Evolutionary conservation across 2,329 filamentous ascomycete genomes (phyloP).

Genomic region (Phaeophleospora eucalypticola): DNA sequence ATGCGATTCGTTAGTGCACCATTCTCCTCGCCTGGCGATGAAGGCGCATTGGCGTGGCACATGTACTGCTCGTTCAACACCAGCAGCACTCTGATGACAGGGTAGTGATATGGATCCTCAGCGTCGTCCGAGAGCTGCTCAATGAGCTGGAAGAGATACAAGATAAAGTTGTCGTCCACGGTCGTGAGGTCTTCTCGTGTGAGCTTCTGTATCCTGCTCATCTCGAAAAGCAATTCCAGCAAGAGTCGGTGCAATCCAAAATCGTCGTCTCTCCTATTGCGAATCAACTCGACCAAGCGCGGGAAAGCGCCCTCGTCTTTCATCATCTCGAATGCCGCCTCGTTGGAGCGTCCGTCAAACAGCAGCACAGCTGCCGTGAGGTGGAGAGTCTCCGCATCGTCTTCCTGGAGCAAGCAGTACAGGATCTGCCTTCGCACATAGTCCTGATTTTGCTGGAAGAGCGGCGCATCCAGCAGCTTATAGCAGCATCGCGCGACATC

Average conservation of each 20-base stretch:
- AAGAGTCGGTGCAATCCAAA: slow-evolving; percentile 72
- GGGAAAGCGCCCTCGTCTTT: slow-evolving; percentile 79
- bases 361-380: slow-evolving; percentile 79
- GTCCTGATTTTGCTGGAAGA: slow-evolving; percentile 71
- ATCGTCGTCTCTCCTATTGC: slow-evolving; percentile 59
- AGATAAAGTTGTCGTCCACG: slow-evolving; percentile 73
- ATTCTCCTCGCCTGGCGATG: slow-evolving; percentile 41
- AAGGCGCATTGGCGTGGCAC: slow-evolving; percentile 58
- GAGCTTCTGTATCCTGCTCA: slow-evolving; percentile 85
- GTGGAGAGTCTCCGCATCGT: slow-evolving; percentile 74
- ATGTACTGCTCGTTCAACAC: slow-evolving; percentile 98
- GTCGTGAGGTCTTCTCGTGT: slow-evolving; percentile 67
- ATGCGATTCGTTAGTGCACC: slow-evolving; percentile 79
- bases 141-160: slow-evolving; percentile 79
- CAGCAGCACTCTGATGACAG: slow-evolving; percentile 88
- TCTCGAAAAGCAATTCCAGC: slow-evolving; percentile 89
- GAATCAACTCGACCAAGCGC: slow-evolving; percentile 76
- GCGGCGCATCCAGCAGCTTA: slow-evolving; percentile 67
- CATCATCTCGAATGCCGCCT: slow-evolving; percentile 80
- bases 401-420: slow-evolving; percentile 82
- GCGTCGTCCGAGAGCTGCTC: slow-evolving; percentile 82
- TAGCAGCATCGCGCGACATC: slow-evolving; percentile 77
- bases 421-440: slow-evolving; percentile 93
- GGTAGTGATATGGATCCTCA: slow-evolving; percentile 92
- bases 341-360: slow-evolving; percentile 76